Percentiles rank a stretch among this genome's conserved stretches.
phyloP scores from a whole-genome alignment of 73 alveolate species.

The Paraurostyla sp. region DNA sequence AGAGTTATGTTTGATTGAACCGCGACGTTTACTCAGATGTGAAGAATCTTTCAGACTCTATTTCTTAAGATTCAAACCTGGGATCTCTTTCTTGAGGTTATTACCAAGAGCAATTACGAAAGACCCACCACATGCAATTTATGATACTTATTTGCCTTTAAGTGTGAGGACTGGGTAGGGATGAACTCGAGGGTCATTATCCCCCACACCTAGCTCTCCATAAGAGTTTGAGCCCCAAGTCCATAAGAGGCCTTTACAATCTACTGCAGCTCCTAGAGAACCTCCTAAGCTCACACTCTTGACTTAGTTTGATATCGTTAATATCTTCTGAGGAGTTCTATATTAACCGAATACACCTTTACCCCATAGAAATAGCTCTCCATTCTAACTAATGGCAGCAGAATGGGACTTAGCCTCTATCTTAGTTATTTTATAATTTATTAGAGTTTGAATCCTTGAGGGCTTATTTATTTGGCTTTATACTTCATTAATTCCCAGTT shows the following conservation, averaged over 20 bases:
- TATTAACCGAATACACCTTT: slow-evolving; percentile 50
- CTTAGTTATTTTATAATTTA: slow-evolving; percentile 1
- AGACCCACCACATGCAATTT: slow-evolving; percentile 62
- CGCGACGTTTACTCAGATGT: background rate
- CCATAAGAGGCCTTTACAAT: slow-evolving; percentile 42
- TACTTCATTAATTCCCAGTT: background rate
- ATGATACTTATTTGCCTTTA: slow-evolving; percentile 42
- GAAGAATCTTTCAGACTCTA: background rate
- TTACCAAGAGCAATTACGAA: slow-evolving; percentile 65
- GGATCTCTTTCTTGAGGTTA: slow-evolving; percentile 42
- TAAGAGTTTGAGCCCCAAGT: slow-evolving; percentile 66
- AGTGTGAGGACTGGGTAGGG: slow-evolving; percentile 71
- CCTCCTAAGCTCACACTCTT: slow-evolving; percentile 4
- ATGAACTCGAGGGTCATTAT: slow-evolving; percentile 49
- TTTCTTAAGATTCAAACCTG: slow-evolving; percentile 17
- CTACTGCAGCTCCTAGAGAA: slow-evolving; percentile 22
- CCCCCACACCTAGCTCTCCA: slow-evolving; percentile 80
- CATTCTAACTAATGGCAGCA: slow-evolving; percentile 44
- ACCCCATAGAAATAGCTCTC: slow-evolving; percentile 75
- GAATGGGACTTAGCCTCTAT: slow-evolving; percentile 28
- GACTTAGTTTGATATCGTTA: slow-evolving; percentile 28
- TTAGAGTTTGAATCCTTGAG: background rate
- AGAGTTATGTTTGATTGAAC: background rate
- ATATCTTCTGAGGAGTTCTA: slow-evolving; percentile 36
- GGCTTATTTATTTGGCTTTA: background rate